These are phyloP conservation scores for Mrakia blollopis DNA, from an alignment of 768 basidiomycete genomes.

Conservation along the genomic window DNA sequence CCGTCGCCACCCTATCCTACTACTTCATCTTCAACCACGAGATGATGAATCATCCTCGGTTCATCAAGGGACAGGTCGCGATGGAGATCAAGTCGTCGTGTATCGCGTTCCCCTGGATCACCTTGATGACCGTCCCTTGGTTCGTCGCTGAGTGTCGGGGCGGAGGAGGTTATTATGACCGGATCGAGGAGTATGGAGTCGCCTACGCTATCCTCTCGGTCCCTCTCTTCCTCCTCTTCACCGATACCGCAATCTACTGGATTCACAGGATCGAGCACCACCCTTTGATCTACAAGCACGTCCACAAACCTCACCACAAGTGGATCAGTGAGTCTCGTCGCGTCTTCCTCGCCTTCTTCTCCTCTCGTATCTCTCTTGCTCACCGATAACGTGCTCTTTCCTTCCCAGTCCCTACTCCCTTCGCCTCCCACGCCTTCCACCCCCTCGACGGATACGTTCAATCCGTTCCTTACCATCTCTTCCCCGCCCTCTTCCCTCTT, in stretches of 20 bases:
- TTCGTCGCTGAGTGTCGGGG: conserved; percentile 87
- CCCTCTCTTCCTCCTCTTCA: conserved; percentile 65
- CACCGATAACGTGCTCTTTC: neutral
- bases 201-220: conserved; percentile 37
- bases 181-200: conserved; percentile 69
- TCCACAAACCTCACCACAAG: conserved; percentile 98
- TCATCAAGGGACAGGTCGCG: conserved; percentile 73
- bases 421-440: conserved; percentile 96
- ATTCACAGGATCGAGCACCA: conserved; percentile 85
- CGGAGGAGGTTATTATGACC: conserved; percentile 71
- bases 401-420: conserved; percentile 82
- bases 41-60: conserved; percentile 80
- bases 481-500: conserved; percentile 82
- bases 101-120: conserved; percentile 76
- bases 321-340: conserved; percentile 73
- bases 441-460: conserved; percentile 90
- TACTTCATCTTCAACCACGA: conserved; percentile 84
- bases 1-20: conserved; percentile 81
- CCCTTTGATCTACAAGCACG: conserved; percentile 74
- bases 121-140: conserved; percentile 80
- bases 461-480: conserved; percentile 90
- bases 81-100: conserved; percentile 71
- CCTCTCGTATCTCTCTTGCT: neutral
- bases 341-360: neutral
- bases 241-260: conserved; percentile 94